Evolutionary conservation across 164 flowering plant genomes (phyloP).

Genomic region (Tinospora cordifolia): DNA sequence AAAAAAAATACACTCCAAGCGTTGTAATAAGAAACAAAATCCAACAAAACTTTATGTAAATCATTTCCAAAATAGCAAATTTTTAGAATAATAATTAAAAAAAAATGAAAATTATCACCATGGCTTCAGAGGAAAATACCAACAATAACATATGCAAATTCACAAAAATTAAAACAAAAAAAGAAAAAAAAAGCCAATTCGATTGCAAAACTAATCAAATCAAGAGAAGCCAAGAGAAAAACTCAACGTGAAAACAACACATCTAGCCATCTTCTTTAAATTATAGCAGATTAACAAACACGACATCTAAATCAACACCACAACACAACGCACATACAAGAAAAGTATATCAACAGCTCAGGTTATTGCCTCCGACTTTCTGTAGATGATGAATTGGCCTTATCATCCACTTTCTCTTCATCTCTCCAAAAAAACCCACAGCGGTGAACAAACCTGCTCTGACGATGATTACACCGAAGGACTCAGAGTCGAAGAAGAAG

Average conservation of each 20-base stretch:
- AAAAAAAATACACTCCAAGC: not conserved
- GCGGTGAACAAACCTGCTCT: constrained; percentile 66
- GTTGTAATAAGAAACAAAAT: not conserved
- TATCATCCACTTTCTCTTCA: constrained; percentile 21
- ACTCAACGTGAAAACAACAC: not conserved
- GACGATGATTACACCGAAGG: constrained; percentile 22
- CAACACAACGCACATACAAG: constrained; percentile 24
- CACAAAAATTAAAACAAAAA: not conserved
- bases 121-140: too few species aligned
- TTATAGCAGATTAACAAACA: not conserved
- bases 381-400: not conserved
- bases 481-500: constrained; percentile 8
- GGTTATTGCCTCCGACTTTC: constrained; percentile 20
- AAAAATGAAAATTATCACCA: too few species aligned
- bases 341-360: constrained; percentile 19
- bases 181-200: too few species aligned
- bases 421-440: constrained; percentile 62
- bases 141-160: not conserved
- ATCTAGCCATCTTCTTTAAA: not conserved
- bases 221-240: too few species aligned
- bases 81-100: too few species aligned
- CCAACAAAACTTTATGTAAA: not conserved
- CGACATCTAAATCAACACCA: not conserved
- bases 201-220: too few species aligned
- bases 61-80: not conserved